These are phyloP conservation scores for Botrytis fabae DNA, from an alignment of 2,329 filamentous ascomycete genomes.

Conservation along the genomic window DNA sequence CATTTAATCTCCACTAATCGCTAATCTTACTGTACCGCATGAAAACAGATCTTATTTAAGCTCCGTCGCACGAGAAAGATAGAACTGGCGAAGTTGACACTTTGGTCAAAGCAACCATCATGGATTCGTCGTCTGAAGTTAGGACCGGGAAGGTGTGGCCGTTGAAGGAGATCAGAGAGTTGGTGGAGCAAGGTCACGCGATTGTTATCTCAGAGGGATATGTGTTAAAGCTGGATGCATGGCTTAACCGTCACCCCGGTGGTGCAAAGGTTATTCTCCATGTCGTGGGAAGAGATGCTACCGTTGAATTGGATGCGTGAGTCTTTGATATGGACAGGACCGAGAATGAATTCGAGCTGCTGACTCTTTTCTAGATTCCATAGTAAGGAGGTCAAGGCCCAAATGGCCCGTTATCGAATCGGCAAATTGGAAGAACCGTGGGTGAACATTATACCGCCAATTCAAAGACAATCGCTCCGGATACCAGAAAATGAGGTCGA, in stretches of 20 bases:
- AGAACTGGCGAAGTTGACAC: not conserved
- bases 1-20: constrained; percentile 12
- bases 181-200: constrained; percentile 18
- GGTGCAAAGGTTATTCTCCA: constrained; percentile 89
- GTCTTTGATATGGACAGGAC: constrained; percentile 41
- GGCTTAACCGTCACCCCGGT: constrained; percentile 87
- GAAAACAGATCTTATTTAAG: not conserved
- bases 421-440: constrained; percentile 79
- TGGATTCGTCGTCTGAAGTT: constrained; percentile 11
- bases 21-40: constrained; percentile 10
- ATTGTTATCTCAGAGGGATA: constrained; percentile 13
- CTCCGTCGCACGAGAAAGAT: constrained; percentile 4
- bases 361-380: constrained; percentile 62
- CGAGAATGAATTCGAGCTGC: not conserved
- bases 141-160: constrained; percentile 12
- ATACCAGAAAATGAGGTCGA: not conserved
- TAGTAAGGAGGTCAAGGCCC: constrained; percentile 70
- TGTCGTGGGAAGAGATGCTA: constrained; percentile 91
- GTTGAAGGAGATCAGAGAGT: constrained; percentile 17
- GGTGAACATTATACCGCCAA: constrained; percentile 86
- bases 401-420: constrained; percentile 80
- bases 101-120: constrained; percentile 15
- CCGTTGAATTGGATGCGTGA: constrained; percentile 88
- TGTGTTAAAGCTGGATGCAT: constrained; percentile 85
- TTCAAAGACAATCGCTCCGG: constrained; percentile 54